Evolutionary conservation across 768 basidiomycete genomes (phyloP), one percentile per base, ranked within the genome.

Genomic region (Hypholoma sublateritium): DNA sequence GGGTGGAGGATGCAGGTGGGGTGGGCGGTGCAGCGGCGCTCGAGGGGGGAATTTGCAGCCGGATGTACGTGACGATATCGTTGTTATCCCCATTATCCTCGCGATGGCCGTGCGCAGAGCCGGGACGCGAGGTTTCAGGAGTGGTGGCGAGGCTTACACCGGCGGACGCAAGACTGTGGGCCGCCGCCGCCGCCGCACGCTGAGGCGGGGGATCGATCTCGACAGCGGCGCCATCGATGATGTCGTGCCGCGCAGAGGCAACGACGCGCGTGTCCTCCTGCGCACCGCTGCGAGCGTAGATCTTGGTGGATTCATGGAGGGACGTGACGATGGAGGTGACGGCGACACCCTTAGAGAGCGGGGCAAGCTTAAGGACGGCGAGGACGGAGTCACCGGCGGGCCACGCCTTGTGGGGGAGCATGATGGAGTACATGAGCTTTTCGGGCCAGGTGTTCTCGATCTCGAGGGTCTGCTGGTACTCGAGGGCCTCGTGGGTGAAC

Each of bases 391-490:
- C 95, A 5, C 95, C 95, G 0, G 88, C 90, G 0, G 94, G 92
- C 86, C 91, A 98, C 0, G 95, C 96, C 68, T 95, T 96, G 79
- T 96, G 94, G 0, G 95, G 95, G 32, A 98, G 72, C 76, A 94
- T 90, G 67, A 93, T 84, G 5, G 89, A 87, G 70, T 96, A 98
- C 95, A 95, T 96, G 72, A 97, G 77, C 75, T 98, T 98, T 19
- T 89, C 89, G 0, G 96, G 95, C 96, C 96, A 98, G 14, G 94
- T 95, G 70, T 95, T 97, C 72, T 97, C 92, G 62, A 93, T 88
- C 70, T 98, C 96, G 56, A 97, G 81, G 1, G 93, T 93, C 68
- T 98, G 95, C 65, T 93, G 95, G 76, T 93, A 98, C 70, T 98
- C 96, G 63, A 97, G 82, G 0, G 95, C 89, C 59, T 95, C 93